phyloP scores from a whole-genome alignment of 352 stramenopile species.

The Blastocystis sp. region DNA sequence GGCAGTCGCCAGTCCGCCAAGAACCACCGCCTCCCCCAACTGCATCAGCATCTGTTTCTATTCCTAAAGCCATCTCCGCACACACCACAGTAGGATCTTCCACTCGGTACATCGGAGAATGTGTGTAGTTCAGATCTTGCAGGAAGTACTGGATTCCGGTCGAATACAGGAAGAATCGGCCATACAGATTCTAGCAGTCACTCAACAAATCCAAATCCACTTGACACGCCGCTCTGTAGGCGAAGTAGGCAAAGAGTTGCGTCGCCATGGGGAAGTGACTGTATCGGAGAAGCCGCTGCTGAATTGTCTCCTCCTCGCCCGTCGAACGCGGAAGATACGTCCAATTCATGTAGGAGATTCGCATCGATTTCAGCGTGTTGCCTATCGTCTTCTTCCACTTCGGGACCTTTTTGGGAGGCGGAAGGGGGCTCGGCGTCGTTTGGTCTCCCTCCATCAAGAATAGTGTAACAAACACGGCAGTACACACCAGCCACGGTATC shows the following conservation, averaged over 20 bases:
- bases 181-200: constrained; percentile 42
- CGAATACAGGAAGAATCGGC: constrained; percentile 62
- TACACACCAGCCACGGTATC: background rate
- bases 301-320: constrained; percentile 28
- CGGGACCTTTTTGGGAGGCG: constrained; percentile 8
- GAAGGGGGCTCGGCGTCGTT: background rate
- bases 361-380: constrained; percentile 55
- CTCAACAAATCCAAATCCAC: background rate
- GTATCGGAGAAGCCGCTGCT: constrained; percentile 47
- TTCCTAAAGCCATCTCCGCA: background rate
- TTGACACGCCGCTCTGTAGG: constrained; percentile 65
- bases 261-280: constrained; percentile 72
- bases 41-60: constrained; percentile 71
- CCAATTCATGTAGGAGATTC: constrained; percentile 72
- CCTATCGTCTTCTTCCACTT: constrained; percentile 31
- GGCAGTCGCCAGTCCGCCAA: constrained; percentile 30
- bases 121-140: constrained; percentile 60
- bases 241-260: constrained; percentile 67
- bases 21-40: constrained; percentile 38
- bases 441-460: background rate
- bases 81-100: background rate
- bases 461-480: background rate
- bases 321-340: constrained; percentile 66
- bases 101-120: constrained; percentile 58
- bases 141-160: constrained; percentile 68